Evolutionary conservation across 2,329 filamentous ascomycete genomes (phyloP).

Genomic region (Fusarium sp.): DNA sequence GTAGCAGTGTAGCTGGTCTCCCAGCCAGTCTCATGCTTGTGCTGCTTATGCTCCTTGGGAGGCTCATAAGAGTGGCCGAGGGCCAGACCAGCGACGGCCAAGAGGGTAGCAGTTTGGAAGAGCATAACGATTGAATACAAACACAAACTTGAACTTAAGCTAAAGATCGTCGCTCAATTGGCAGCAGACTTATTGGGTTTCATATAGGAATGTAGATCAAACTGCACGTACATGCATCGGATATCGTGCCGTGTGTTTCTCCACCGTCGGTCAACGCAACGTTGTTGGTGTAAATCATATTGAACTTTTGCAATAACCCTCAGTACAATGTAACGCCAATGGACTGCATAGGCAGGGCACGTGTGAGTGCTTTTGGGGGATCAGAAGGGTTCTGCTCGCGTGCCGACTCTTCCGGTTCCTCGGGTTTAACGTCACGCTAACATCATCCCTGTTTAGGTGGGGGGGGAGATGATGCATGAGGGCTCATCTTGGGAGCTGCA

Average conservation of each 20-base stretch:
- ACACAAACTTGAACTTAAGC: neutral
- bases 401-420: slow-evolving; percentile 41
- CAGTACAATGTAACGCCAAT: slow-evolving; percentile 18
- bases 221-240: neutral
- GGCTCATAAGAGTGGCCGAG: slow-evolving; percentile 33
- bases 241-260: slow-evolving; percentile 19
- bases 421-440: neutral
- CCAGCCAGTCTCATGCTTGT: slow-evolving; percentile 42
- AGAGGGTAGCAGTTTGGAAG: slow-evolving; percentile 35
- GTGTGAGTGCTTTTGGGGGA: slow-evolving; percentile 2
- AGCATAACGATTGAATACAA: slow-evolving; percentile 16
- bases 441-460: neutral
- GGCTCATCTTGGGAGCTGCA: neutral
- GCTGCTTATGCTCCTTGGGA: slow-evolving; percentile 1
- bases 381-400: neutral
- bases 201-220: neutral
- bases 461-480: neutral
- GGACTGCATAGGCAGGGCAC: slow-evolving; percentile 14
- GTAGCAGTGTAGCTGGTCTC: slow-evolving; percentile 64
- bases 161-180: neutral
- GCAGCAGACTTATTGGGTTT: neutral
- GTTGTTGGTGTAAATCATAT: neutral
- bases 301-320: neutral
- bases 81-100: slow-evolving; percentile 46
- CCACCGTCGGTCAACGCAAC: slow-evolving; percentile 22